Evolutionary conservation across 2,329 filamentous ascomycete genomes (phyloP).

Genomic region (Xylariaceae sp.): DNA sequence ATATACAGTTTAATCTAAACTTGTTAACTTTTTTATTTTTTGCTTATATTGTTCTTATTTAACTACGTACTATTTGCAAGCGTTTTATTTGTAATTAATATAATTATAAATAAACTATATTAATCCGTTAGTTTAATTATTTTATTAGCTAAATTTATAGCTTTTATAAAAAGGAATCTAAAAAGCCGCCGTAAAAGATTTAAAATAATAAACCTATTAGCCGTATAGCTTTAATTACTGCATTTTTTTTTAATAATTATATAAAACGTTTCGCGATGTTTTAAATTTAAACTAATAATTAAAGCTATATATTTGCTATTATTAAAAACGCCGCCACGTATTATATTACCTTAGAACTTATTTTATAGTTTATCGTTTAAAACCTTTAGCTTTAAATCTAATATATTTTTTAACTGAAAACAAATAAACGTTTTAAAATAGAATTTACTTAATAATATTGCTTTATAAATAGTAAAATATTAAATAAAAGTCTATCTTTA

Average conservation of each 20-base stretch:
- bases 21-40: no score
- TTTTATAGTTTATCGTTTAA: conserved; percentile 29
- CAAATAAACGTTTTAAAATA: conserved; percentile 5
- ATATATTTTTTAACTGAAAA: conserved; percentile 23
- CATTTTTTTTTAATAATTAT: not conserved
- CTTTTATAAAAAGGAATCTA: no score
- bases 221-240: conserved; percentile 53
- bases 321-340: conserved; percentile 37
- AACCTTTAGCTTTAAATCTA: conserved; percentile 20
- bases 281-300: conserved; percentile 24
- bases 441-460: not conserved
- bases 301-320: conserved; percentile 18
- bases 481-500: conserved; percentile 48
- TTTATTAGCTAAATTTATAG: no score
- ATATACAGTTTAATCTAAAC: no score
- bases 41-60: no score
- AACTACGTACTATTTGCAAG: no score
- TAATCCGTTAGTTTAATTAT: no score
- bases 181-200: no score
- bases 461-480: conserved; percentile 24
- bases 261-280: not conserved
- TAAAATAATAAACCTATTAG: no score
- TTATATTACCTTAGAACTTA: conserved; percentile 38
- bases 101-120: no score
- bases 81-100: no score